Evolutionary conservation across 495 filamentous ascomycete species (phyloP).

Genomic region (Cenococcum geophilum): DNA sequence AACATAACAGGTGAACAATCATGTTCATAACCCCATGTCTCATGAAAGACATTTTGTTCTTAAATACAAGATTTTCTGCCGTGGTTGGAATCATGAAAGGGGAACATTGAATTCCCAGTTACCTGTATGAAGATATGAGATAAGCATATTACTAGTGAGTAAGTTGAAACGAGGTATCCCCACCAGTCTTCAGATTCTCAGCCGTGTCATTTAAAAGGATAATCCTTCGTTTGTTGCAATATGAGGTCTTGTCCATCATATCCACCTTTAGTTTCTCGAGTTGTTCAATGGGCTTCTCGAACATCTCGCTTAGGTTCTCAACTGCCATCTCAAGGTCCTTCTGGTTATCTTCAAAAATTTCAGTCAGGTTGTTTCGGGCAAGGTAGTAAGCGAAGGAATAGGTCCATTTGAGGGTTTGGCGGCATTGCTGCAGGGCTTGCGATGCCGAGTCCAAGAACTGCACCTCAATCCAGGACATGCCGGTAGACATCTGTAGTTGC

Average conservation of each 20-base stretch:
- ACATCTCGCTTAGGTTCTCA: constrained; percentile 92
- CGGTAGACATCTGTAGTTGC: constrained; percentile 81
- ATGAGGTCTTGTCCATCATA: constrained; percentile 95
- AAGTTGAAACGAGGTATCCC: constrained; percentile 36
- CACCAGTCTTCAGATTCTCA: constrained; percentile 78
- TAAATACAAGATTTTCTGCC: neutral
- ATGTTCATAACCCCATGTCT: neutral
- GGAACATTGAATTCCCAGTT: constrained; percentile 4
- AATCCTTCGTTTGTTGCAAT: constrained; percentile 86
- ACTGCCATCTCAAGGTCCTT: constrained; percentile 97
- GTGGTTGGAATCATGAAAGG: neutral
- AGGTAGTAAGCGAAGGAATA: constrained; percentile 98
- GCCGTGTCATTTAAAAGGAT: constrained; percentile 89
- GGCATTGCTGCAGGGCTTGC: constrained; percentile 88
- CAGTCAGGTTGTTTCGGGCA: constrained; percentile 86
- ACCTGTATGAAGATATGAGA: neutral
- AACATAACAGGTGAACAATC: neutral
- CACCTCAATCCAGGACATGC: constrained; percentile 98
- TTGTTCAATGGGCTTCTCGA: constrained; percentile 86
- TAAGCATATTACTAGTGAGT: neutral
- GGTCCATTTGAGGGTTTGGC: constrained; percentile 97
- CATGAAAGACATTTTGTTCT: neutral
- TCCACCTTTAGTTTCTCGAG: constrained; percentile 84
- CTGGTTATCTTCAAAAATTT: constrained; percentile 98
- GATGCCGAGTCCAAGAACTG: constrained; percentile 92